Base-by-base conservation (phyloP, 306 rosid genomes). In the Phaseolus lunatus region DNA sequence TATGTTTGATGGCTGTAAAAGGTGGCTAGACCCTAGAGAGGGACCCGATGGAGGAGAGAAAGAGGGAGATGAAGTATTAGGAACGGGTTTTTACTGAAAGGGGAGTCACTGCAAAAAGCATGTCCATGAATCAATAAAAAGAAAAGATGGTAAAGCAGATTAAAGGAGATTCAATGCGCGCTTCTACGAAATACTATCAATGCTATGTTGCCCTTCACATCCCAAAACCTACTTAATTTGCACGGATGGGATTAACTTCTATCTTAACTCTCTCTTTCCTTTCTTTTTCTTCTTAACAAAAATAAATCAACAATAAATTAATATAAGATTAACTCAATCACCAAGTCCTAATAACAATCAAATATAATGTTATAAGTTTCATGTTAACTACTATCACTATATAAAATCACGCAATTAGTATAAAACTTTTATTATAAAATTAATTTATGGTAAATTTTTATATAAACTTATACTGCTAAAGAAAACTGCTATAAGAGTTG, bases 21-120 rank as follows among this genome's bases (percentile, higher is more conserved):
- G 65, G 73, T 71, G 43, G 63, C 74, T 63, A 76, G 59, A 70
- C 54, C 54, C 75, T 70, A 41, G 58, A 45, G 52, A 63, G 29
- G 78, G 65, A 39, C 64, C 78, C 62, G 0, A 59, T 7, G 72
- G 0, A 66, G 10, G 72, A 52, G 67, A 49, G 67, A 41, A 52
- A 71, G 61, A 63, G 67, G 56, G 48, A 43, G 15, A 12, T 53
- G 14, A 19, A 12, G 33, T 66, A 75, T 71, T 78, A 53, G 81
- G 61, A 29, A 73, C 27, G 80, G 65, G 78, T 48, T 75, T 79
- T 85, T 77, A 50, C 75, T 53, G 81, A 70, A 75, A 78, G 70
- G 64, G 62, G 78, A 59, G 69, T 77, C 80, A 79, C 78, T 73
- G 85, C 85, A 85, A 79, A 80, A 84, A 73, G 86, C 65, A 47